Percentiles rank a stretch among this genome's conserved stretches.
Evolutionary conservation across 2,329 filamentous ascomycete species (phyloP).

Genomic region (Hypoxylon sp.): DNA sequence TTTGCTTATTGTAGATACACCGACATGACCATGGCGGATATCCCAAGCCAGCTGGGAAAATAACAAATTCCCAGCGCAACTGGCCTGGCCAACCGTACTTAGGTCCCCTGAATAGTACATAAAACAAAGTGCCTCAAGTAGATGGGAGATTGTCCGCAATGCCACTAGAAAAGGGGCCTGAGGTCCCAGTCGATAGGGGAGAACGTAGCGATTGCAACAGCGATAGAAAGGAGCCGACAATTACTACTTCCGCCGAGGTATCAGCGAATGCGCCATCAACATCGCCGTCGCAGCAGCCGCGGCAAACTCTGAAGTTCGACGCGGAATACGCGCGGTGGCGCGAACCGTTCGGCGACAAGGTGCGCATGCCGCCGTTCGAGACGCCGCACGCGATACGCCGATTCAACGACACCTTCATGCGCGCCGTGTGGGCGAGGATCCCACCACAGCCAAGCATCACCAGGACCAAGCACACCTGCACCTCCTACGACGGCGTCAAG

Average conservation of each 20-base stretch:
- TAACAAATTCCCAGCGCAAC: background rate
- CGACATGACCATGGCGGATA: no score
- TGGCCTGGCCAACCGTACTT: background rate
- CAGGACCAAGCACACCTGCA: conserved; percentile 26
- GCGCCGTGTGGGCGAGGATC: conserved; percentile 23
- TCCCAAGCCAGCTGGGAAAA: background rate
- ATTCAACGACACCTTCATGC: conserved; percentile 35
- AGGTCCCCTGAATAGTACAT: background rate
- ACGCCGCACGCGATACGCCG: conserved; percentile 36
- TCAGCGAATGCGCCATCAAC: background rate
- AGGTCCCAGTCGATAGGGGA: background rate
- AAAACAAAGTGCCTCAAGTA: background rate
- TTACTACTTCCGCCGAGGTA: background rate
- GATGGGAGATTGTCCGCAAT: background rate
- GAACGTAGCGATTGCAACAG: background rate
- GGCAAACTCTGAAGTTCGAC: conserved; percentile 37
- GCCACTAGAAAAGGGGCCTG: background rate
- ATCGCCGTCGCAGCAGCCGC: conserved; percentile 2
- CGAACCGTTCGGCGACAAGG: conserved; percentile 27
- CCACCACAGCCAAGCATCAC: conserved; percentile 34
- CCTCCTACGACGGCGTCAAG: conserved; percentile 37
- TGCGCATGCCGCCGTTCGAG: conserved; percentile 32
- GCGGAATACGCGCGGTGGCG: conserved; percentile 39
- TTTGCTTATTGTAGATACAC: background rate
- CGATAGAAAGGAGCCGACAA: background rate